Base-by-base conservation (phyloP, 2,329 filamentous ascomycete genomes). In the Trichoderma brevicompactum region DNA sequence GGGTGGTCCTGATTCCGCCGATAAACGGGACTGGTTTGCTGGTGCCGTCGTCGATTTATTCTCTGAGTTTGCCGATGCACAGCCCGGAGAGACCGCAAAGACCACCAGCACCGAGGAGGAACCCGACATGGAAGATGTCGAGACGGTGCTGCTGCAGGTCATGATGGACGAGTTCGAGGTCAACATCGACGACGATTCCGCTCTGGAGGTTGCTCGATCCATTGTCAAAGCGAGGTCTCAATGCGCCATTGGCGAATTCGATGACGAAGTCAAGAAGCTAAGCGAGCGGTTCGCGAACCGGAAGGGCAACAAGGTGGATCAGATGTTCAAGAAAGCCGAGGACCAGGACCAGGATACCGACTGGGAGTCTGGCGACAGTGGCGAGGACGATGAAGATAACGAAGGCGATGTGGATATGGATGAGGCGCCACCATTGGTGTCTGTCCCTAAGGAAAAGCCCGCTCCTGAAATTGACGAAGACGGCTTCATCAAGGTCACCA, bases 161-260 rank as follows among this genome's bases (percentile, higher is more conserved):
- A 95, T 98, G 90, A 85, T 91, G 68, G 95, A 98, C 79, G 95
- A 99, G 78, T 99, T 98, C 74, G 93, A 97, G 73, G 90, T 95
- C 64, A 89, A 92, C 65, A 87, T 97, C 34, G 95, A 98, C 73
- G 95, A 99, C 77, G 94, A 93, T 71, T 94, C 89, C 54, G 91
- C 89, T 40, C 87, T 85, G 61, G 85, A 89, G 64, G 86, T 96
- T 7, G 93, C 93, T 9, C 81, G 82, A 66, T 83, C 88, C 71
- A 91, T 98, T 66, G 79, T 96, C 76, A 82, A 83, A 60, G 79
- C 94, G 68, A 83, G 88, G 72, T 81, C 82, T 66, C 84, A 91
- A 74, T 87, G 88, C 72, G 81, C 82, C 65, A 83, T 85, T 68
- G 90, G 91, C 15, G 83, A 88, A 65, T 89, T 90, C 68, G 81